phyloP scores from a whole-genome alignment of 164 flowering plant genomes.

The Houttuynia cordata region DNA sequence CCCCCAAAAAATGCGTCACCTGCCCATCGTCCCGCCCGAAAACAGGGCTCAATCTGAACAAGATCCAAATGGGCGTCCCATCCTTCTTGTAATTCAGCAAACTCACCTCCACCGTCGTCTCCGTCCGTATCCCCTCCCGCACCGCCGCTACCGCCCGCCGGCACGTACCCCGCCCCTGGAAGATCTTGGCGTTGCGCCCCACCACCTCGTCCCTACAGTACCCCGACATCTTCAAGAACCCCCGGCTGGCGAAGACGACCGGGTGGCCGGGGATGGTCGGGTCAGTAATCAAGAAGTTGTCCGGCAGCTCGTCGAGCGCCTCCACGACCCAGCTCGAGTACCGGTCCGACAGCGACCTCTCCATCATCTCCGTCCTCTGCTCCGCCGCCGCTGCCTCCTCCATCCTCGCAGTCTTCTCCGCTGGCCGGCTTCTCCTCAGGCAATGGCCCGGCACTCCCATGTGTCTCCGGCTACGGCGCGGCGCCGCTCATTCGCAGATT shows the following conservation, averaged over 20 bases:
- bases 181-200: conserved; percentile 67
- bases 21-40: conserved; percentile 53
- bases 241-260: conserved; percentile 70
- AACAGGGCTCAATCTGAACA: conserved; percentile 75
- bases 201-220: conserved; percentile 59
- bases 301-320: conserved; percentile 56
- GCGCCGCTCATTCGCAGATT: neutral
- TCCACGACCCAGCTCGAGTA: conserved; percentile 48
- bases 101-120: conserved; percentile 33
- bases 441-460: neutral
- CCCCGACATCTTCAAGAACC: conserved; percentile 77
- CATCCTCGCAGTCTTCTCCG: neutral
- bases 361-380: neutral
- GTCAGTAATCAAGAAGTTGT: conserved; percentile 74
- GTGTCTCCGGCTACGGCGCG: neutral
- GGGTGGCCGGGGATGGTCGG: conserved; percentile 85
- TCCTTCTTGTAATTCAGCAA: conserved; percentile 79
- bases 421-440: neutral
- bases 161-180: conserved; percentile 72
- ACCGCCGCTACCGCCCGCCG: conserved; percentile 62
- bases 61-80: conserved; percentile 82
- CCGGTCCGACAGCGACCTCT: conserved; percentile 30
- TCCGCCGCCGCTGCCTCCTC: neutral
- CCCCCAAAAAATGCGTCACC: conserved; percentile 66
- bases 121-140: conserved; percentile 73